phyloP scores from a whole-genome alignment of 2,329 filamentous ascomycete genomes.

The Clarireedia paspali region DNA sequence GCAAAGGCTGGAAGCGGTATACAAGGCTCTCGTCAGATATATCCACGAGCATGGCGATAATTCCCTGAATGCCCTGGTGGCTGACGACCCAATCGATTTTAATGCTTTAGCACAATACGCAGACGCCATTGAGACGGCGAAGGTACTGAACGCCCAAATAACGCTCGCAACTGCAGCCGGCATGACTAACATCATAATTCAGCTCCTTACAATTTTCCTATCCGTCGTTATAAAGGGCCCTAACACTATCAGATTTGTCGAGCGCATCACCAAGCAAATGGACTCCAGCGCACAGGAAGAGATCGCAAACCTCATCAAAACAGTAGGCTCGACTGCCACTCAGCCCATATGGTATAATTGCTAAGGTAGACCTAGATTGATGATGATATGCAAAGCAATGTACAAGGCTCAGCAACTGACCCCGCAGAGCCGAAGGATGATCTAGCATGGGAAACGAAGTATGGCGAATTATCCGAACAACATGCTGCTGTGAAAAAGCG shows the following conservation, averaged over 20 bases:
- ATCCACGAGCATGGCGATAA: conserved; percentile 42
- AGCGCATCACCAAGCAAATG: conserved; percentile 34
- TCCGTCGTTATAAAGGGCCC: conserved; percentile 54
- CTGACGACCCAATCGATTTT: conserved; percentile 44
- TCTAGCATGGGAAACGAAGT: conserved; percentile 42
- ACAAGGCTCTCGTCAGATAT: conserved; percentile 47
- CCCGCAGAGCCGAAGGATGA: conserved; percentile 7
- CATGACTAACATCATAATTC: conserved; percentile 24
- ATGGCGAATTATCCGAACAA: conserved; percentile 34
- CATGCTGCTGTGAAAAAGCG: conserved; percentile 48
- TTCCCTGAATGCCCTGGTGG: conserved; percentile 41
- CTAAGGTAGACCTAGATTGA: conserved; percentile 1
- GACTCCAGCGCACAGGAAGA: conserved; percentile 38
- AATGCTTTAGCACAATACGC: conserved; percentile 50
- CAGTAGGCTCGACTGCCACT: conserved; percentile 10
- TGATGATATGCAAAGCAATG: conserved; percentile 3
- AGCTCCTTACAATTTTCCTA: conserved; percentile 56
- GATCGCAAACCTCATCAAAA: conserved; percentile 26
- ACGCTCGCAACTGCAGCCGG: background rate
- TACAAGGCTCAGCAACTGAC: background rate
- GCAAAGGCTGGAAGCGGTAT: conserved; percentile 42
- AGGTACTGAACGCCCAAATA: conserved; percentile 32
- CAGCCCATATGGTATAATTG: background rate
- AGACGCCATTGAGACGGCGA: conserved; percentile 45
- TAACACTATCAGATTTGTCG: conserved; percentile 47